These are phyloP conservation scores for Auriculariales sp. DNA, from an alignment of 768 basidiomycete species.

Conservation along the genomic window DNA sequence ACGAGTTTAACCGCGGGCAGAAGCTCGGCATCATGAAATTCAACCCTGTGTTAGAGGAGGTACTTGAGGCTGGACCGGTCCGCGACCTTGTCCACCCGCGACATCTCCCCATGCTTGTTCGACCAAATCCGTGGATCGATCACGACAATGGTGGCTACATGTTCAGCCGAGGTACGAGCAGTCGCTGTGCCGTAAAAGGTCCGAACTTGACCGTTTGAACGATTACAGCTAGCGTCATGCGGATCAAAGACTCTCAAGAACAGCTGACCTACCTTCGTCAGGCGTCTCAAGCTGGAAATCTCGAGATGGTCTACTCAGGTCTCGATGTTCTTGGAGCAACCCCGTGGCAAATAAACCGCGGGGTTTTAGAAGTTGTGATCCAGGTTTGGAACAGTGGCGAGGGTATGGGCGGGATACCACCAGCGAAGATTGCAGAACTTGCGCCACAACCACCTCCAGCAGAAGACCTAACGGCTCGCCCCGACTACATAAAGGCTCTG, in stretches of 20 bases:
- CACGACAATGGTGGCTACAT: constrained; percentile 74
- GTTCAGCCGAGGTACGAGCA: constrained; percentile 54
- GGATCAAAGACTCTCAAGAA: constrained; percentile 81
- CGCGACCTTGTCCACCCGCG: constrained; percentile 72
- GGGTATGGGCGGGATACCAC: constrained; percentile 72
- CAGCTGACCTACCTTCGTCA: constrained; percentile 64
- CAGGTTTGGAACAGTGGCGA: constrained; percentile 80
- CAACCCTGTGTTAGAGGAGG: constrained; percentile 65
- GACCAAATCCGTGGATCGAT: constrained; percentile 75
- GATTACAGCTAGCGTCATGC: constrained; percentile 57
- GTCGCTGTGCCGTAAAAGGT: not conserved
- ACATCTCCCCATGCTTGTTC: constrained; percentile 89
- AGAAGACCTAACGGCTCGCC: constrained; percentile 40
- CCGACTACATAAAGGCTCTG: constrained; percentile 40
- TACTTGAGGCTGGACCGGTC: constrained; percentile 61
- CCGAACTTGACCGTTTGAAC: not conserved
- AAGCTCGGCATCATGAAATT: constrained; percentile 86
- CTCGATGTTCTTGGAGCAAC: constrained; percentile 83
- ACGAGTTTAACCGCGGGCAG: constrained; percentile 86
- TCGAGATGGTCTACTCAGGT: constrained; percentile 77
- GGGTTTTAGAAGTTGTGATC: constrained; percentile 60
- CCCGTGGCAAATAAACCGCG: constrained; percentile 78
- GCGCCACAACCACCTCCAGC: constrained; percentile 46
- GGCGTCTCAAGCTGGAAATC: constrained; percentile 56
- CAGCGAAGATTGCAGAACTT: constrained; percentile 44